A percentile compares a stretch with the other conserved stretches of the same genome.
These are phyloP conservation scores for Paradendryphiella salina DNA, from an alignment of 2,329 filamentous ascomycete species.

Conservation along the genomic window DNA sequence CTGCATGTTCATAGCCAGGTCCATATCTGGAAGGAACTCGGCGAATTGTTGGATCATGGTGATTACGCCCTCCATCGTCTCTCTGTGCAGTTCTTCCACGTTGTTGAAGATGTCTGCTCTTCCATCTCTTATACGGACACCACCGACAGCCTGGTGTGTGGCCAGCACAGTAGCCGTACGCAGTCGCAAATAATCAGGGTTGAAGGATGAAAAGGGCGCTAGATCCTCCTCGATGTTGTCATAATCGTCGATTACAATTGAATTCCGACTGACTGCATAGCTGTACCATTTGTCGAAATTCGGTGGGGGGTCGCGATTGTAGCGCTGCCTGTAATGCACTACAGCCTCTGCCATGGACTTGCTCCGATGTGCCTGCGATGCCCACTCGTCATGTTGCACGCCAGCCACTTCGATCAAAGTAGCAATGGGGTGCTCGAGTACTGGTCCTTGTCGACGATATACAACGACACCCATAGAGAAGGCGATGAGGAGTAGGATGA, in stretches of 20 bases:
- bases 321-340: constrained; percentile 56
- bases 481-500: constrained; percentile 50
- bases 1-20: constrained; percentile 65
- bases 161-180: constrained; percentile 58
- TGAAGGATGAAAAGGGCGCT: constrained; percentile 58
- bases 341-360: constrained; percentile 56
- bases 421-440: constrained; percentile 59
- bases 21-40: constrained; percentile 63
- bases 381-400: constrained; percentile 54
- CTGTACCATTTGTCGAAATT: constrained; percentile 64
- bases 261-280: constrained; percentile 57
- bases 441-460: constrained; percentile 49
- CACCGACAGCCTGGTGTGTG: constrained; percentile 60
- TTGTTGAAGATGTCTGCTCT: constrained; percentile 48
- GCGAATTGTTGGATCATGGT: constrained; percentile 57
- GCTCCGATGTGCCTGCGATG: constrained; percentile 53
- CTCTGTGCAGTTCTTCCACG: constrained; percentile 59
- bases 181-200: constrained; percentile 56
- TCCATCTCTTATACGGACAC: constrained; percentile 59
- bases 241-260: constrained; percentile 62
- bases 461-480: constrained; percentile 34
- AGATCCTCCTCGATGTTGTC: constrained; percentile 63
- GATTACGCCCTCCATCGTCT: constrained; percentile 61
- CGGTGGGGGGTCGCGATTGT: constrained; percentile 60
- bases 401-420: constrained; percentile 57